A percentile compares a stretch with the other conserved stretches of the same genome.
Evolutionary conservation across 306 rosid species (phyloP).

Genomic region (Medicago truncatula): MtrunA17r5.0-ANR NC_053049.1:1369001-1369500

Average conservation of each 20-base stretch:
- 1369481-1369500: no score
- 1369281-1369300: no score
- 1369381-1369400: no score
- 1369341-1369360: no score
- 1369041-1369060: neutral
- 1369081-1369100: neutral
- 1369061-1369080: neutral
- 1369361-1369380: no score
- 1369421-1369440: no score
- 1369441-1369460: no score
- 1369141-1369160: slow-evolving; percentile 1
- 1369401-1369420: no score
- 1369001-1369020: neutral
- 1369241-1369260: neutral
- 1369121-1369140: neutral
- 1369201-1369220: neutral
- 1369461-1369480: no score
- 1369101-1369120: neutral
- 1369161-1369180: neutral
- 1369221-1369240: neutral
- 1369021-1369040: neutral
- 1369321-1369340: no score
- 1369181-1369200: neutral
- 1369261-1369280: no score
- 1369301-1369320: no score